Percentiles rank a stretch among this genome's conserved stretches.
These are phyloP conservation scores for Phytophthora brassicae DNA, from an alignment of 352 stramenopile genomes.

Conservation along the genomic window DNA sequence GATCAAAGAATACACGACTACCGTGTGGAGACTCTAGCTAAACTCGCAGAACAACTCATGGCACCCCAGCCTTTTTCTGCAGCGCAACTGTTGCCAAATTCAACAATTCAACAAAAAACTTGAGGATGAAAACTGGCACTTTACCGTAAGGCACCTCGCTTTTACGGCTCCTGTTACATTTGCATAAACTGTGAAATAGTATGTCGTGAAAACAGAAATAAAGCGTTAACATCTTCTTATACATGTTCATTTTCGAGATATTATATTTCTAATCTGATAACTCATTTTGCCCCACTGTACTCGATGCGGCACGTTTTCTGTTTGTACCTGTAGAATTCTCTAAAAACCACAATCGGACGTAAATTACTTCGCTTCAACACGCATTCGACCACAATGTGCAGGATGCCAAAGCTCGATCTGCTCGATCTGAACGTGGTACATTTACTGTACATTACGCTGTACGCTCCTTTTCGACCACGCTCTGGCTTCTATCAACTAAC, in stretches of 20 bases:
- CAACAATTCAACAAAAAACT: too few species aligned
- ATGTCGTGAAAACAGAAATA: too few species aligned
- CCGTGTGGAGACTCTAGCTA: slow-evolving; percentile 55
- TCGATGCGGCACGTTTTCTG: too few species aligned
- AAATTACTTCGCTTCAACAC: slow-evolving; percentile 26
- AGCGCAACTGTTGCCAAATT: neutral
- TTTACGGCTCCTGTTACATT: too few species aligned
- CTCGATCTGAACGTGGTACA: neutral
- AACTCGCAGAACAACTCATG: slow-evolving; percentile 38
- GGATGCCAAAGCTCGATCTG: slow-evolving; percentile 24
- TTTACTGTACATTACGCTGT: too few species aligned
- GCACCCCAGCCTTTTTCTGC: slow-evolving; percentile 11
- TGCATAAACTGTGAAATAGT: too few species aligned
- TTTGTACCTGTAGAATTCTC: neutral
- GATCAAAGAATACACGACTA: slow-evolving; percentile 60
- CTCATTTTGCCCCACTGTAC: too few species aligned
- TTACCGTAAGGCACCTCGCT: too few species aligned
- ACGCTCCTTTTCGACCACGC: slow-evolving; percentile 15
- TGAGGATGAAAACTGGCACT: too few species aligned
- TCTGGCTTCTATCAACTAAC: slow-evolving; percentile 20
- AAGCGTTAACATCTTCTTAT: too few species aligned
- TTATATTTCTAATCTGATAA: too few species aligned
- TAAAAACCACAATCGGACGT: slow-evolving; percentile 17
- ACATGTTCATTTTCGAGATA: too few species aligned
- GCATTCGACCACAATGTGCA: slow-evolving; percentile 13